Evolutionary conservation across 2,329 filamentous ascomycete genomes (phyloP).

Genomic region (Exophiala calicioides): DNA sequence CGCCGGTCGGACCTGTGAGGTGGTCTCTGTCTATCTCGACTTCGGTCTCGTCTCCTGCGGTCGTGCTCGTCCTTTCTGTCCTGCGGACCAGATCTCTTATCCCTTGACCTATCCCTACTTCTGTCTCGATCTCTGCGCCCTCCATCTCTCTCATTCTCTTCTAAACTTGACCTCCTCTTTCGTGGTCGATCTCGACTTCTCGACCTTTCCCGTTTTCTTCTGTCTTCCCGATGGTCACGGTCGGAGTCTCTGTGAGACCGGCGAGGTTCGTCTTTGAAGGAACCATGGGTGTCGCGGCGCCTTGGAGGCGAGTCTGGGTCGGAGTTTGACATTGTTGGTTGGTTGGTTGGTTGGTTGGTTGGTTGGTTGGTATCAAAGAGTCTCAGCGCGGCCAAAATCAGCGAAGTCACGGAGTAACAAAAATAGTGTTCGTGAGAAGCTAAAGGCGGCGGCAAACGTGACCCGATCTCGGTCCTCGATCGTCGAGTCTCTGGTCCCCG

Average conservation of each 20-base stretch:
- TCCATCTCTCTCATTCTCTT: background rate
- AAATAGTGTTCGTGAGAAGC: too few relatives aligned
- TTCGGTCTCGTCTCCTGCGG: constrained; percentile 4
- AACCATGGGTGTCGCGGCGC: constrained; percentile 4
- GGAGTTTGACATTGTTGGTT: constrained; percentile 18
- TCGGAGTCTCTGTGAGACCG: background rate
- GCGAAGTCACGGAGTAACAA: background rate
- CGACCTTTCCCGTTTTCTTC: constrained; percentile 6
- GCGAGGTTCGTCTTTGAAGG: background rate
- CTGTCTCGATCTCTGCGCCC: constrained; percentile 4
- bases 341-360: background rate
- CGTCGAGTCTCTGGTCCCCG: constrained; percentile 3
- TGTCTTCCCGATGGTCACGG: constrained; percentile 4
- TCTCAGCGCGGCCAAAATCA: too few relatives aligned
- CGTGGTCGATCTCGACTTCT: constrained; percentile 15
- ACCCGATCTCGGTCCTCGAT: constrained; percentile 4
- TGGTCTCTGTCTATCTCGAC: constrained; percentile 4
- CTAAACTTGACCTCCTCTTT: constrained; percentile 10
- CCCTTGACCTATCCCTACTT: constrained; percentile 1
- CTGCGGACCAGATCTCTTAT: too few relatives aligned
- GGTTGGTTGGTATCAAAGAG: too few relatives aligned
- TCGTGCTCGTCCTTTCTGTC: constrained; percentile 1
- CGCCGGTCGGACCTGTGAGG: background rate
- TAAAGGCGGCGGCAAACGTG: constrained; percentile 7
- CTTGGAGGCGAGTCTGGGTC: constrained; percentile 12